phyloP scores from a whole-genome alignment of 176 grass and related monocot genomes.

The Saccharum spontaneum region DNA sequence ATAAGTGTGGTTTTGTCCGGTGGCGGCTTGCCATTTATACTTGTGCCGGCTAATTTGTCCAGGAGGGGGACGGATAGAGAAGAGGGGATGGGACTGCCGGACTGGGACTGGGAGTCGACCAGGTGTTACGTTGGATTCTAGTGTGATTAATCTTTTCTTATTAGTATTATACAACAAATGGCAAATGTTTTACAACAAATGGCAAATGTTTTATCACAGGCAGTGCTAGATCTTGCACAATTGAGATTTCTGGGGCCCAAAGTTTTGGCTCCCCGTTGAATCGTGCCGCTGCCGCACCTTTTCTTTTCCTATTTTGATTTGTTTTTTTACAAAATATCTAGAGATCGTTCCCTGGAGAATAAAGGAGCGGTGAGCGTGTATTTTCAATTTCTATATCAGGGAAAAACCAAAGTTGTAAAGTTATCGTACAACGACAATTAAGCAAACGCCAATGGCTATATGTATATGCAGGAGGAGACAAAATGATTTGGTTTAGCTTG shows the following conservation, averaged over 20 bases:
- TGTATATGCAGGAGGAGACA: not conserved
- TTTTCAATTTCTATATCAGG: not conserved
- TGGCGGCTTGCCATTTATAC: conserved; percentile 43
- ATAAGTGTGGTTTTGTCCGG: conserved; percentile 49
- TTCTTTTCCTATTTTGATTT: not conserved
- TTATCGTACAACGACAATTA: not conserved
- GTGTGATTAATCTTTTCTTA: not conserved
- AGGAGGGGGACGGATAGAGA: not conserved
- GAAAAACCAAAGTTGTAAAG: not conserved
- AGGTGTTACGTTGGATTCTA: conserved; percentile 34
- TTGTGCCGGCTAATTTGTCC: conserved; percentile 41
- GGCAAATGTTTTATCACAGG: not conserved
- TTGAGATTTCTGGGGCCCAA: conserved; percentile 12
- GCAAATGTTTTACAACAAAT: not conserved
- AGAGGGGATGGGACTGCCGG: not conserved
- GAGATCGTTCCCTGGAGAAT: not conserved
- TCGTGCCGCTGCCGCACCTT: not conserved
- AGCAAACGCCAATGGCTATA: not conserved
- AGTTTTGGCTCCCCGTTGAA: conserved; percentile 11
- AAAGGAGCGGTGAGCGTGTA: not conserved
- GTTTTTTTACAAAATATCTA: not conserved
- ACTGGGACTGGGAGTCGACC: conserved; percentile 4
- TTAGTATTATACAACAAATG: not conserved
- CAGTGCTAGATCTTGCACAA: conserved; percentile 1
- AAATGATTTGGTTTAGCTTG: not conserved